A percentile compares a stretch with the other conserved stretches of the same genome.
Conservation (phyloP, 768 basidiomycete species). For the Phaffia australis region DNA sequence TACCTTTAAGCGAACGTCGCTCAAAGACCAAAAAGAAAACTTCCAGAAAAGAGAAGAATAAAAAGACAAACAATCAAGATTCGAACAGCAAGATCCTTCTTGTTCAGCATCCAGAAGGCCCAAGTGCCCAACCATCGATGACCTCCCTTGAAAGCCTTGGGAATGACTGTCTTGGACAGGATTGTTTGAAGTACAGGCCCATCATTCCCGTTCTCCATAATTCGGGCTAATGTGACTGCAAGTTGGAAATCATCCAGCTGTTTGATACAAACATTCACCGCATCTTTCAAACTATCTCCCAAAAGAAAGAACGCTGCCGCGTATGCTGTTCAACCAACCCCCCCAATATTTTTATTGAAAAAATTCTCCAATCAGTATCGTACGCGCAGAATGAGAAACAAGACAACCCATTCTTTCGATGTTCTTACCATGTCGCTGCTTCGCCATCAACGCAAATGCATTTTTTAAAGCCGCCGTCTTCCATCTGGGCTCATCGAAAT, state of each 20-base stretch:
- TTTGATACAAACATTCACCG: conserved; percentile 76
- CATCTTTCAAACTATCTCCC: conserved; percentile 76
- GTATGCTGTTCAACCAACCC: conserved; percentile 54
- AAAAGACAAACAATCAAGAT: conserved; percentile 61
- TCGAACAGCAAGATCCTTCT: conserved; percentile 78
- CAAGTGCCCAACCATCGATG: conserved; percentile 90
- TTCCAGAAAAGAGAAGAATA: background rate
- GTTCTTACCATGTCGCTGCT: conserved; percentile 74
- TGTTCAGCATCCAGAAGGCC: conserved; percentile 89
- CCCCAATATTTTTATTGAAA: too few species aligned
- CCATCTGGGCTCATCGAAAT: conserved; percentile 77
- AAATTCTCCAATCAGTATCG: background rate
- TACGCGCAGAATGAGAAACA: background rate
- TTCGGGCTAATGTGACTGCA: conserved; percentile 72
- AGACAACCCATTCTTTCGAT: background rate
- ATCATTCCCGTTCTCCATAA: conserved; percentile 69
- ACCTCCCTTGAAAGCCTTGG: conserved; percentile 71
- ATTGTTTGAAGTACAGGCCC: conserved; percentile 65
- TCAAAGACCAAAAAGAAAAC: background rate
- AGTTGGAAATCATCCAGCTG: conserved; percentile 84
- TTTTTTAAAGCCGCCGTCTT: conserved; percentile 90
- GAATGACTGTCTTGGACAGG: conserved; percentile 63
- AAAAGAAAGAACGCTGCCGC: conserved; percentile 98
- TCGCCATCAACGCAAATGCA: conserved; percentile 80
- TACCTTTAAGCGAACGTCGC: conserved; percentile 37